Conservation (phyloP, 331 rosid species). For the Pyracantha coccinea region DNA sequence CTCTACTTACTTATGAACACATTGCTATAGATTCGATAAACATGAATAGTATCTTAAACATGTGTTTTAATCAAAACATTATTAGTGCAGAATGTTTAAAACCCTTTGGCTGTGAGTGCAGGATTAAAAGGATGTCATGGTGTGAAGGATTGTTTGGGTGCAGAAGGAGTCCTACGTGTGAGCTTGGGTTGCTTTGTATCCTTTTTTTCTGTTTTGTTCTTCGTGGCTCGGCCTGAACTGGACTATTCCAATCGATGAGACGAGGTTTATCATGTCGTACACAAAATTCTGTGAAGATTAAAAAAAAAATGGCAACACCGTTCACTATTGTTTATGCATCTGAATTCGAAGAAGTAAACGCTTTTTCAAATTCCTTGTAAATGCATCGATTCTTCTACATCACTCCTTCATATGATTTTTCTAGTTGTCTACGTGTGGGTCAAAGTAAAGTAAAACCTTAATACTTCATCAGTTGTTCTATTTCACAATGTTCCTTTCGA, state of each 20-base stretch:
- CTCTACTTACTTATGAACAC: neutral
- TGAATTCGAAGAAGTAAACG: neutral
- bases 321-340: neutral
- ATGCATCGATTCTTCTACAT: neutral
- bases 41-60: neutral
- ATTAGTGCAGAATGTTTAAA: neutral
- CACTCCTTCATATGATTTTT: neutral
- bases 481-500: conserved; percentile 76
- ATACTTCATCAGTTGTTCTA: conserved; percentile 52
- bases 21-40: neutral
- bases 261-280: neutral
- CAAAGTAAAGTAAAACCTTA: conserved; percentile 47
- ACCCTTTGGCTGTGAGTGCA: conserved; percentile 23
- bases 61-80: neutral
- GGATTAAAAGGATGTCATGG: conserved; percentile 67
- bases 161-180: conserved; percentile 88
- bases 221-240: neutral
- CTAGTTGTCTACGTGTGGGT: neutral
- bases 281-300: too few relatives aligned
- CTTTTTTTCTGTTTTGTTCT: conserved; percentile 21
- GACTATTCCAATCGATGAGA: neutral
- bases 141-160: conserved; percentile 66
- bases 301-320: too few relatives aligned
- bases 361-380: neutral
- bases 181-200: conserved; percentile 98